These are phyloP conservation scores for Stramenopiles sp. DNA, from an alignment of 352 stramenopile genomes.

Conservation along the genomic window DNA sequence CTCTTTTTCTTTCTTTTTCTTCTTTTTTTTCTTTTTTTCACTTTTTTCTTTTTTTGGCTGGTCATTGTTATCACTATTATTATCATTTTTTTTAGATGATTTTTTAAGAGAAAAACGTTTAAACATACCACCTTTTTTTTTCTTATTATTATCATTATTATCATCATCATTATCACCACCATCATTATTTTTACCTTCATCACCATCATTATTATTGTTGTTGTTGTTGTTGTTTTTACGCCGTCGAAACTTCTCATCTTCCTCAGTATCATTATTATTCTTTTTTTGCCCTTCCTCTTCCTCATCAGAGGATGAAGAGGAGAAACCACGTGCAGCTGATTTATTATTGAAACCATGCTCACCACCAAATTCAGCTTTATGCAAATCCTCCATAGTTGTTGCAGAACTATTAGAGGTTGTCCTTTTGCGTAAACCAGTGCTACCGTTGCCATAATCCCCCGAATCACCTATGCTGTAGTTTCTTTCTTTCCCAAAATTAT, in stretches of 20 bases:
- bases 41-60: not conserved
- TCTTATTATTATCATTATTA: too few species aligned
- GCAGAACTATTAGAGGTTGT: not conserved
- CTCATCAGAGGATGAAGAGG: not conserved
- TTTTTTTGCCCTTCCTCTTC: too few species aligned
- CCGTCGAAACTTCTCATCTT: not conserved
- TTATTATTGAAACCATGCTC: not conserved
- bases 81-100: not conserved
- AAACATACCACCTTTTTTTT: conserved; percentile 5
- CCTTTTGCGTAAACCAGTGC: not conserved
- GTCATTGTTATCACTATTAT: not conserved
- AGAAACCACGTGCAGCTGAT: not conserved
- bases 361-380: not conserved
- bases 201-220: too few species aligned
- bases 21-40: not conserved
- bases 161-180: not conserved
- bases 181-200: not conserved
- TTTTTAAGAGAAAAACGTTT: not conserved
- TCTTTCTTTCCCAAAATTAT: conserved; percentile 20
- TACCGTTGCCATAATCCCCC: conserved; percentile 13
- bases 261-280: too few species aligned
- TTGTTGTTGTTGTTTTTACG: not conserved
- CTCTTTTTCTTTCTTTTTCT: not conserved
- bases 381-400: not conserved
- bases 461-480: conserved; percentile 26